Conservation (phyloP, 176 grass and related monocot species). For the Eragrostis nindensis region DNA sequence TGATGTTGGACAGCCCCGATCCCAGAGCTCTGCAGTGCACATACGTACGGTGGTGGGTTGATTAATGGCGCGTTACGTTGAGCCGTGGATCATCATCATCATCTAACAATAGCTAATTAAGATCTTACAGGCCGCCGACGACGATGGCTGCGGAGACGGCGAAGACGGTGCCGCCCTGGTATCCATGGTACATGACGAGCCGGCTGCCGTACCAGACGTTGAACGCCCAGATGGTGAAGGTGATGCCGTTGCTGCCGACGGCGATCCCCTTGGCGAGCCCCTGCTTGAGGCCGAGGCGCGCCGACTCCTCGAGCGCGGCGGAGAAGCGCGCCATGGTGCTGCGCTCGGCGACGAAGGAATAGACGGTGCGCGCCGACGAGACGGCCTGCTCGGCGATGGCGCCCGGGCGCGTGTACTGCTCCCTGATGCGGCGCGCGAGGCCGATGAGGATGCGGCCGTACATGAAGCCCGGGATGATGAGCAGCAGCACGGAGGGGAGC, state of each 20-base stretch:
- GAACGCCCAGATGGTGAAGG: slow-evolving; percentile 88
- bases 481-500: slow-evolving; percentile 69
- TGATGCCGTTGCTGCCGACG: slow-evolving; percentile 89
- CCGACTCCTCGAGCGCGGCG: slow-evolving; percentile 70
- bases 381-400: slow-evolving; percentile 81
- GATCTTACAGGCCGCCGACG: slow-evolving; percentile 71
- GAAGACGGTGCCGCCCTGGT: slow-evolving; percentile 84
- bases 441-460: slow-evolving; percentile 83
- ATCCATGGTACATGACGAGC: slow-evolving; percentile 93
- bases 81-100: not conserved
- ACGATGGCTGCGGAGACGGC: slow-evolving; percentile 68
- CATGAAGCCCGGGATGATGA: slow-evolving; percentile 85
- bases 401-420: slow-evolving; percentile 75
- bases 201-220: slow-evolving; percentile 89
- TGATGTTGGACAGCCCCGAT: slow-evolving; percentile 86
- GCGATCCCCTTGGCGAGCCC: slow-evolving; percentile 90
- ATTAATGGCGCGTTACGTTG: slow-evolving; percentile 15
- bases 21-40: slow-evolving; percentile 63
- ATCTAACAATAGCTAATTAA: not conserved
- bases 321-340: slow-evolving; percentile 71
- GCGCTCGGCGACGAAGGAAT: slow-evolving; percentile 80
- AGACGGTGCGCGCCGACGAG: slow-evolving; percentile 84
- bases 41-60: no score
- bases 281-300: slow-evolving; percentile 74
- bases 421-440: slow-evolving; percentile 70